These are phyloP conservation scores for Eimeria acervulina DNA, from an alignment of 169 alveolate genomes.

Conservation along the genomic window DNA sequence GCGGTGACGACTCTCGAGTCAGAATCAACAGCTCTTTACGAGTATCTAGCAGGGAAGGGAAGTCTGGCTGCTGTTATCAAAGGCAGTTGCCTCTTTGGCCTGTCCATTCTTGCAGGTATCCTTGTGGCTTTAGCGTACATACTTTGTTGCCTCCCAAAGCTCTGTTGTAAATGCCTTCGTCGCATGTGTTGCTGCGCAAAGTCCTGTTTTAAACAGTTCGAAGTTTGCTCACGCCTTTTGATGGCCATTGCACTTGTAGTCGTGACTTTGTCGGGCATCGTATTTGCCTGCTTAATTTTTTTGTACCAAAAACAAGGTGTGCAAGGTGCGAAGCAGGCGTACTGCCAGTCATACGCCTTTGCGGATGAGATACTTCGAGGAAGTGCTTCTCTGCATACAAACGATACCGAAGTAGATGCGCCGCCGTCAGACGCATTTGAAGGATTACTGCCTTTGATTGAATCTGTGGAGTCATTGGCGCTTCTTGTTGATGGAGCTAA, in stretches of 20 bases:
- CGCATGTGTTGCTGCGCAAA: constrained; percentile 67
- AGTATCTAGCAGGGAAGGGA: constrained; percentile 45
- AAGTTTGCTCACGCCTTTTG: constrained; percentile 37
- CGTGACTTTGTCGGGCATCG: constrained; percentile 18
- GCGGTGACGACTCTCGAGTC: constrained; percentile 65
- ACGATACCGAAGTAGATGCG: background rate
- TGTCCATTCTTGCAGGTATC: constrained; percentile 55
- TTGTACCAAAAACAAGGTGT: constrained; percentile 44
- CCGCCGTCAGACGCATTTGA: constrained; percentile 17
- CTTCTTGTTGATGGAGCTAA: constrained; percentile 43
- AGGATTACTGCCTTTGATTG: constrained; percentile 54
- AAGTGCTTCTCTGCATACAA: background rate
- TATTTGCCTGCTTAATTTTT: constrained; percentile 31
- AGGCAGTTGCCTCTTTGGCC: constrained; percentile 54
- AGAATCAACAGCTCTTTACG: constrained; percentile 55
- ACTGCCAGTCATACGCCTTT: constrained; percentile 46
- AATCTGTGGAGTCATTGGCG: constrained; percentile 28
- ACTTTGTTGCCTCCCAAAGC: constrained; percentile 68
- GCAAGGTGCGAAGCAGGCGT: constrained; percentile 41
- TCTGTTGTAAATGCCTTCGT: constrained; percentile 54
- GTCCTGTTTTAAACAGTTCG: background rate
- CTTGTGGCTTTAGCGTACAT: constrained; percentile 6
- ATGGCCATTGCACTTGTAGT: constrained; percentile 11
- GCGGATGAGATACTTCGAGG: constrained; percentile 64
- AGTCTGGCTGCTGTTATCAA: constrained; percentile 25